Percentiles rank a stretch among this genome's conserved stretches.
These are phyloP conservation scores for Ustilago bromivora DNA, from an alignment of 1,284 basidiomycete species.

Conservation along the genomic window DNA sequence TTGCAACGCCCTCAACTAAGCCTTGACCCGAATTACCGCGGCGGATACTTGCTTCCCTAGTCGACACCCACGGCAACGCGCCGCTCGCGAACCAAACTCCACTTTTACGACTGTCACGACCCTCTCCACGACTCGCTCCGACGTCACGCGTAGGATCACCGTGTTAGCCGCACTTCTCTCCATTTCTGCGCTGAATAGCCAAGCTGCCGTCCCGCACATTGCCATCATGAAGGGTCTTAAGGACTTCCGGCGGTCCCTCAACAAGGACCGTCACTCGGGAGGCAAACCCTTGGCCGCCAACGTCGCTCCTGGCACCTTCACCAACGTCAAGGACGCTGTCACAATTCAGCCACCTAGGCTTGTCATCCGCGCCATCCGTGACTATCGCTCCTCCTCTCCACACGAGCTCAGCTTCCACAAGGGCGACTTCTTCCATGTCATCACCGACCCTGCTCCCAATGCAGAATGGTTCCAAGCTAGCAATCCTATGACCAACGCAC, in stretches of 20 bases:
- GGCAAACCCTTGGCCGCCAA: constrained; percentile 41
- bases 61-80: neutral
- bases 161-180: neutral
- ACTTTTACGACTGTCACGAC: constrained; percentile 6
- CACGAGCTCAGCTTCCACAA: constrained; percentile 90
- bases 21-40: neutral
- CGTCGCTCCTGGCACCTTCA: constrained; percentile 33
- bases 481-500: constrained; percentile 86
- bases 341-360: constrained; percentile 82
- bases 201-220: neutral
- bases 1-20: neutral
- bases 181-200: too few species aligned
- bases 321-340: constrained; percentile 55
- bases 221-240: constrained; percentile 65
- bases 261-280: constrained; percentile 59
- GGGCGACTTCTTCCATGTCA: constrained; percentile 98
- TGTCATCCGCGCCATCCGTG: constrained; percentile 86
- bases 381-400: constrained; percentile 80
- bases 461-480: constrained; percentile 71
- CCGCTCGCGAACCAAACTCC: neutral
- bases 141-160: neutral
- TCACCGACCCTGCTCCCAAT: constrained; percentile 75
- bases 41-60: neutral
- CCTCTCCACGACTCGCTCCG: neutral
- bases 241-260: constrained; percentile 65